These are phyloP conservation scores for Fragaria ananassa DNA, from an alignment of 306 rosid genomes.

Conservation along the genomic window DNA sequence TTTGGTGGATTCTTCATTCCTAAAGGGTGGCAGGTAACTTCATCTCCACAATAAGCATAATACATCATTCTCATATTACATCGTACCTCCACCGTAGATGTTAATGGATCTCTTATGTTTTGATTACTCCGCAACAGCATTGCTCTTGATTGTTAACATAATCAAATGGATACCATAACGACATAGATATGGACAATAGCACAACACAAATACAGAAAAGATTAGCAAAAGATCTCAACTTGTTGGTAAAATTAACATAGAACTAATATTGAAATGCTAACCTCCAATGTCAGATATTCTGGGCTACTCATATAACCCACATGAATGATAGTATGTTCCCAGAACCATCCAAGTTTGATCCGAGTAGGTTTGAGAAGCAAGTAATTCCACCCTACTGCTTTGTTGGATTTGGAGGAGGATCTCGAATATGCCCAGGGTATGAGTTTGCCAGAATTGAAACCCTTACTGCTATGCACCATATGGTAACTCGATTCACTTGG, in stretches of 20 bases:
- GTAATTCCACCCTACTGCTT: slow-evolving; percentile 46
- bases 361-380: slow-evolving; percentile 61
- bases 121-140: background rate
- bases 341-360: slow-evolving; percentile 67
- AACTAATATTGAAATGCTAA: background rate
- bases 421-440: slow-evolving; percentile 66
- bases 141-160: background rate
- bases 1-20: slow-evolving; percentile 62
- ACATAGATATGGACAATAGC: background rate
- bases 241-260: too few relatives aligned
- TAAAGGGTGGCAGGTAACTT: slow-evolving; percentile 84
- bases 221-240: background rate
- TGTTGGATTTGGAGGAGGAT: slow-evolving; percentile 65
- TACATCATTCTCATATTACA: background rate
- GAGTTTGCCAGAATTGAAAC: slow-evolving; percentile 68
- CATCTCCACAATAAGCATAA: background rate
- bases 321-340: slow-evolving; percentile 56
- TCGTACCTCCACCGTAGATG: too few relatives aligned
- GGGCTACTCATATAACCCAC: slow-evolving; percentile 64
- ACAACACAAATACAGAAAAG: background rate
- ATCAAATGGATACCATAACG: background rate
- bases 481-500: slow-evolving; percentile 68
- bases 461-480: slow-evolving; percentile 57
- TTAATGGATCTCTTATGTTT: background rate
- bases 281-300: slow-evolving; percentile 50